These are phyloP conservation scores for Tricholoma bakamatsutake DNA, from an alignment of 768 basidiomycete species.

Conservation along the genomic window DNA sequence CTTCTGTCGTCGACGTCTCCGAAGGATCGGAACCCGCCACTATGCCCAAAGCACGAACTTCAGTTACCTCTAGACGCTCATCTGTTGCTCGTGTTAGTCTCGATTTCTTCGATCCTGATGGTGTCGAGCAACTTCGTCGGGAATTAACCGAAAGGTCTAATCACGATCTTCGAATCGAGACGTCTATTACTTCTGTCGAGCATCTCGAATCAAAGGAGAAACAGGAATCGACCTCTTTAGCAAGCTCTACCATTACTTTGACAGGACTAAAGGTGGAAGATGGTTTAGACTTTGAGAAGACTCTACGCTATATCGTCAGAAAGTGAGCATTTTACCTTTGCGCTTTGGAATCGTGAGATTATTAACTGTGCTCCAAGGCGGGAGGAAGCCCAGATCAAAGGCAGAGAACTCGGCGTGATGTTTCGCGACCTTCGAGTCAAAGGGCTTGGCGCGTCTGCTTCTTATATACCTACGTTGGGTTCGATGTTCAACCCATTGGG, in stretches of 20 bases:
- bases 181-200: background rate
- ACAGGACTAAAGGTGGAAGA: conserved; percentile 19
- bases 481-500: conserved; percentile 44
- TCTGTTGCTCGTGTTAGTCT: conserved; percentile 28
- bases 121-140: conserved; percentile 26
- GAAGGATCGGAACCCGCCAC: background rate
- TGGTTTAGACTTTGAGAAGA: conserved; percentile 22
- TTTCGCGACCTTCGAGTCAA: conserved; percentile 50
- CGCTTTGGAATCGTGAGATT: background rate
- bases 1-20: background rate
- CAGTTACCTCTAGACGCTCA: background rate
- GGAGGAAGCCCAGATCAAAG: conserved; percentile 14
- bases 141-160: conserved; percentile 14
- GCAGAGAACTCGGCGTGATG: conserved; percentile 41
- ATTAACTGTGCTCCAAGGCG: conserved; percentile 7
- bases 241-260: conserved; percentile 11
- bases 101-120: conserved; percentile 42
- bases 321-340: conserved; percentile 15
- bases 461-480: conserved; percentile 45
- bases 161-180: background rate
- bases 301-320: conserved; percentile 17
- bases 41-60: background rate
- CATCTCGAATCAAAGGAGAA: background rate
- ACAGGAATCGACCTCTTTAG: conserved; percentile 1
- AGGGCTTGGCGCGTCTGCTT: conserved; percentile 37